Evolutionary conservation across 1,139 yeast species (phyloP).

Genomic region (Wickerhamomyces sp.): DNA sequence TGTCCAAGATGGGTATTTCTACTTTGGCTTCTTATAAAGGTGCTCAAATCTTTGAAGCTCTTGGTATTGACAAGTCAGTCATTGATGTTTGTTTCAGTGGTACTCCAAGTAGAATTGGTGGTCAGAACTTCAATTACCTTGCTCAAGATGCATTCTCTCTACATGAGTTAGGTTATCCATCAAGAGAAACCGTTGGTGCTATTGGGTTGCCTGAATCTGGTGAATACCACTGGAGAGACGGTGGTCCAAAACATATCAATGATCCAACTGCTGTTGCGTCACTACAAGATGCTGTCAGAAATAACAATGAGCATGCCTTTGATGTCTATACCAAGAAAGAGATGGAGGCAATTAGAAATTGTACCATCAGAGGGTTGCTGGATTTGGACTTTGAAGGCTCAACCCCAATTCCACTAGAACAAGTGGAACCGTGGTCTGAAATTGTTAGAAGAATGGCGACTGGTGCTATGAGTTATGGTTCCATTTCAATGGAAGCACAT

Average conservation of each 20-base stretch:
- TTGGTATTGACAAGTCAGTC: slow-evolving; percentile 93
- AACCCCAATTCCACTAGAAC: slow-evolving; percentile 84
- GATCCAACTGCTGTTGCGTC: slow-evolving; percentile 94
- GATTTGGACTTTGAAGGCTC: slow-evolving; percentile 79
- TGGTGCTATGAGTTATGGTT: slow-evolving; percentile 99
- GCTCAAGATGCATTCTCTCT: slow-evolving; percentile 94
- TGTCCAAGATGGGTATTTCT: slow-evolving; percentile 99
- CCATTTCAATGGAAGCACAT: slow-evolving; percentile 97
- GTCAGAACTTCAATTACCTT: slow-evolving; percentile 90
- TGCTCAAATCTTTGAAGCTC: slow-evolving; percentile 96
- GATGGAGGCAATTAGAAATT: slow-evolving; percentile 84
- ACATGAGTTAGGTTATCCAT: slow-evolving; percentile 90
- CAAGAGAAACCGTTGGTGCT: slow-evolving; percentile 67
- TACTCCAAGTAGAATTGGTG: slow-evolving; percentile 94
- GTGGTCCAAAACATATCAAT: slow-evolving; percentile 93
- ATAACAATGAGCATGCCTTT: slow-evolving; percentile 90
- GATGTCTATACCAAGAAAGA: slow-evolving; percentile 87
- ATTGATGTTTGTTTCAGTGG: slow-evolving; percentile 96
- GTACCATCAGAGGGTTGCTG: slow-evolving; percentile 89
- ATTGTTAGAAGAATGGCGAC: slow-evolving; percentile 96
- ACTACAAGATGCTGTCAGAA: slow-evolving; percentile 94
- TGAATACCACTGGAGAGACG: slow-evolving; percentile 98
- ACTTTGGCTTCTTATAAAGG: slow-evolving; percentile 97
- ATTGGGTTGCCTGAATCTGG: slow-evolving; percentile 82
- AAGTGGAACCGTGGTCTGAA: slow-evolving; percentile 99